Base-by-base conservation (phyloP, 2,329 filamentous ascomycete species). In the Corinectria fuckeliana region DNA sequence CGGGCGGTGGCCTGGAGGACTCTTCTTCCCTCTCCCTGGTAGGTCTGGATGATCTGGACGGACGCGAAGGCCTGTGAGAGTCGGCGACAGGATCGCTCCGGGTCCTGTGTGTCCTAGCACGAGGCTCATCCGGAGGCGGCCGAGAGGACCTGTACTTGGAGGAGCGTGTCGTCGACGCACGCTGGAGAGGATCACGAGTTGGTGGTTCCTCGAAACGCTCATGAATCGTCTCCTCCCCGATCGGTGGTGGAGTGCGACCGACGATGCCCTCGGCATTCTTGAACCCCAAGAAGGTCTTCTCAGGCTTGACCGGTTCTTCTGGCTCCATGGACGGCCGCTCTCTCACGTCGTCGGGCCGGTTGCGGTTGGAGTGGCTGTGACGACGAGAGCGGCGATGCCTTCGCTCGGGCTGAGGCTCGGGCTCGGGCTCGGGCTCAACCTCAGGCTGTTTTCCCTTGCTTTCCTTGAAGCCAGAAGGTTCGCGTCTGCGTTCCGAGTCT, bases 211-310 rank as follows among this genome's bases (percentile, higher is more conserved):
- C 71, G 25, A 58, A 41, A 32, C 60, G 59, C 54, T 65, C 67
- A 20, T 39, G 48, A 16, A 61, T 50, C 34, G 67, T 58, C 44
- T 71, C 71, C 18, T 69, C 64, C 34, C 65, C n/a, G n/a, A n/a
- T 58, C 10, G 66, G 60, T 20, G 71, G 71, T 3, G 71, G 63
- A 18, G 67, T 66, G 41, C 49, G 59, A 28, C 70, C 59, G 50
- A 74, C 63, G 26, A 73, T 60, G 18, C 77, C 78, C 59, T 79
- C 69, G 9, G 69, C 72, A 26, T 77, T 72, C 56, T 74, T 80
- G 41, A 78, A 64, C 34, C 76, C 74, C 56, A 82, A 81, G 67
- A 80, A 80, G 50, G 71, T 78, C 72, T 77, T 81, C 55, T 72
- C 72, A 1, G 69, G 70, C 23, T 67, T 58, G 18, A 50, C 28